Conservation (phyloP, 208 protist genomes). For the Wallacemonas sp. region DNA sequence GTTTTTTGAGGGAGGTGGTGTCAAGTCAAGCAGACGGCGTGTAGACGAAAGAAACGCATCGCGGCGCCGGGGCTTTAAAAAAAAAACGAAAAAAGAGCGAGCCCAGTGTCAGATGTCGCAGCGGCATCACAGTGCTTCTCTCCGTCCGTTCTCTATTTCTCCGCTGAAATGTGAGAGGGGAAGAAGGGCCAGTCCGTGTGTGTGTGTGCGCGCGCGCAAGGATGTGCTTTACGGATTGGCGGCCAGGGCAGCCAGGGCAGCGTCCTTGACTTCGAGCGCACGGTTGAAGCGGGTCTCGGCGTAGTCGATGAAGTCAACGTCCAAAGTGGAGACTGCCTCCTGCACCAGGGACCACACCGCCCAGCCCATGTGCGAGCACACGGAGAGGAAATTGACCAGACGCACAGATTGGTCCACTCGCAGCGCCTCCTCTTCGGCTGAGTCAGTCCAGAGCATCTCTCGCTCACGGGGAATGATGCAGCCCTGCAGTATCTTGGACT, state of each 20-base stretch:
- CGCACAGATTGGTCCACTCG: conserved; percentile 43
- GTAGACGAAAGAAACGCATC: too few relatives aligned
- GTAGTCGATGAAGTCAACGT: conserved; percentile 91
- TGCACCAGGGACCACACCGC: conserved; percentile 88
- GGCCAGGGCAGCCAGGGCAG: conserved; percentile 1
- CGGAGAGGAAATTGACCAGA: conserved; percentile 75
- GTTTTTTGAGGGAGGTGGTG: too few relatives aligned
- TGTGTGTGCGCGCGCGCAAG: too few relatives aligned
- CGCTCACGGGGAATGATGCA: conserved; percentile 47
- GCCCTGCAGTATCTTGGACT: conserved; percentile 16
- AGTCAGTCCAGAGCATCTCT: conserved; percentile 48
- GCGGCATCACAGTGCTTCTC: too few relatives aligned
- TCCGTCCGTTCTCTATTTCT: too few relatives aligned
- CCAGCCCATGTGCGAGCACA: conserved; percentile 87
- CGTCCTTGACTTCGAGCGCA: conserved; percentile 66
- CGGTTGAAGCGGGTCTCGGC: conserved; percentile 58
- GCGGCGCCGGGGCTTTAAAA: too few relatives aligned
- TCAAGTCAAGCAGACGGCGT: too few relatives aligned
- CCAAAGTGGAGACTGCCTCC: conserved; percentile 81
- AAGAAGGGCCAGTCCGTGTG: too few relatives aligned
- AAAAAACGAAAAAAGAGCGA: too few relatives aligned
- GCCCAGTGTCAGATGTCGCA: too few relatives aligned
- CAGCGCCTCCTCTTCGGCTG: conserved; percentile 26
- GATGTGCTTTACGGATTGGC: background rate
- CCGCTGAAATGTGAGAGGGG: too few relatives aligned